A percentile compares a stretch with the other conserved stretches of the same genome.
Evolutionary conservation across 2,329 filamentous ascomycete species (phyloP).

Genomic region (Ampelomyces quisqualis): DNA sequence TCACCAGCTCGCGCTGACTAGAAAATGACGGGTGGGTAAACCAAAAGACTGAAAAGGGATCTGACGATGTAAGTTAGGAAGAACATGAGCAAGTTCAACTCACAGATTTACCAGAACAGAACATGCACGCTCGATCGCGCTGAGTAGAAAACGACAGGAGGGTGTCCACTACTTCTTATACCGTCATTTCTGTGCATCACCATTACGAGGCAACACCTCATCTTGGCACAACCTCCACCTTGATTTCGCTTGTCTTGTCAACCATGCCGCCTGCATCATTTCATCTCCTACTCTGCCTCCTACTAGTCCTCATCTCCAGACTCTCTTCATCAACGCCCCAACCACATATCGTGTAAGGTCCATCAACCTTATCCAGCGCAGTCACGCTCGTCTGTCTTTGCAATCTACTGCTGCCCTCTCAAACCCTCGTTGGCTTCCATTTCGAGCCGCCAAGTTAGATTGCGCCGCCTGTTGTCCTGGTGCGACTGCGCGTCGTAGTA

Average conservation of each 20-base stretch:
- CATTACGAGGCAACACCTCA: no score
- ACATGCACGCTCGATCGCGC: no score
- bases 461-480: constrained; percentile 2
- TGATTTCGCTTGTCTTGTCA: constrained; percentile 4
- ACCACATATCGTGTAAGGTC: constrained; percentile 14
- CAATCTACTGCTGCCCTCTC: constrained; percentile 3
- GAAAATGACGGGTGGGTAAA: no score
- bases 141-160: no score
- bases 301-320: not conserved
- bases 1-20: no score
- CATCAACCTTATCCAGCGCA: constrained; percentile 9
- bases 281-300: not conserved
- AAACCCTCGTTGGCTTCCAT: constrained; percentile 11
- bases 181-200: no score
- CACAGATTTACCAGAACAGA: no score
- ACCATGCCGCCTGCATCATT: not conserved
- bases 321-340: constrained; percentile 8
- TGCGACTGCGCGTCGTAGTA: constrained; percentile 11
- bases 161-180: no score
- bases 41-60: no score
- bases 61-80: no score
- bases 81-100: no score
- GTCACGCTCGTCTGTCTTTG: constrained; percentile 6
- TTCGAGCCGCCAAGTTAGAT: constrained; percentile 8
- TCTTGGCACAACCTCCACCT: constrained; percentile 1